These are phyloP conservation scores for Scenedesmus sp. DNA, from an alignment of 163 green algal genomes.

Conservation along the genomic window DNA sequence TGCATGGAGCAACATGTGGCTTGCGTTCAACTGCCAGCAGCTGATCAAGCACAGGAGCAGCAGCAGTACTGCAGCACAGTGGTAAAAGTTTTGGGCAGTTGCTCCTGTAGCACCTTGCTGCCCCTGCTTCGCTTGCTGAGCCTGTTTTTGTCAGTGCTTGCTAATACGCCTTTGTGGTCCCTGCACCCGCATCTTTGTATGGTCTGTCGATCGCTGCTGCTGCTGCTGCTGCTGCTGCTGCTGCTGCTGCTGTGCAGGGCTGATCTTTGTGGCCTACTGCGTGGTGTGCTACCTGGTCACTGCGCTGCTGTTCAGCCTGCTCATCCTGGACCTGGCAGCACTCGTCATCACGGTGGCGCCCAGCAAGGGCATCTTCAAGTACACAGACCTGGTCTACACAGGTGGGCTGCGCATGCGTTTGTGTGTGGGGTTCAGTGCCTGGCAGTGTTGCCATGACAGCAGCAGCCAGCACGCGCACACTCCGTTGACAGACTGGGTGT, in stretches of 20 bases:
- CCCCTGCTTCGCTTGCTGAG: too few relatives aligned
- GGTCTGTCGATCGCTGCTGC: background rate
- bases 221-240: background rate
- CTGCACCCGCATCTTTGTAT: background rate
- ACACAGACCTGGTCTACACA: constrained; percentile 56
- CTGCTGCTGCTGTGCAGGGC: background rate
- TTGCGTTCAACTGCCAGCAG: background rate
- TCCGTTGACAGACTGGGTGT: background rate
- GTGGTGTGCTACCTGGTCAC: constrained; percentile 58
- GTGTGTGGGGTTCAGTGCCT: background rate
- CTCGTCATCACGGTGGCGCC: constrained; percentile 45
- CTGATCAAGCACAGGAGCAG: background rate
- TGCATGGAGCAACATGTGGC: background rate
- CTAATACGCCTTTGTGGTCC: too few relatives aligned
- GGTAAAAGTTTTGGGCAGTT: too few relatives aligned
- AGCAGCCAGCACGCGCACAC: background rate
- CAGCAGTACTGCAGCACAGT: too few relatives aligned
- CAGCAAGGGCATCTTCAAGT: constrained; percentile 53
- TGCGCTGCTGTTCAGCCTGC: constrained; percentile 55
- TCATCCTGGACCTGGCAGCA: constrained; percentile 56
- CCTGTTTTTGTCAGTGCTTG: too few relatives aligned
- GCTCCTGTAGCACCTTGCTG: too few relatives aligned
- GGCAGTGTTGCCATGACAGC: too few relatives aligned
- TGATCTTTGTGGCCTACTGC: constrained; percentile 60
- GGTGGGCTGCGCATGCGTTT: background rate